Base-by-base conservation (phyloP, 2,329 filamentous ascomycete genomes). In the Fusarium longipes region DNA sequence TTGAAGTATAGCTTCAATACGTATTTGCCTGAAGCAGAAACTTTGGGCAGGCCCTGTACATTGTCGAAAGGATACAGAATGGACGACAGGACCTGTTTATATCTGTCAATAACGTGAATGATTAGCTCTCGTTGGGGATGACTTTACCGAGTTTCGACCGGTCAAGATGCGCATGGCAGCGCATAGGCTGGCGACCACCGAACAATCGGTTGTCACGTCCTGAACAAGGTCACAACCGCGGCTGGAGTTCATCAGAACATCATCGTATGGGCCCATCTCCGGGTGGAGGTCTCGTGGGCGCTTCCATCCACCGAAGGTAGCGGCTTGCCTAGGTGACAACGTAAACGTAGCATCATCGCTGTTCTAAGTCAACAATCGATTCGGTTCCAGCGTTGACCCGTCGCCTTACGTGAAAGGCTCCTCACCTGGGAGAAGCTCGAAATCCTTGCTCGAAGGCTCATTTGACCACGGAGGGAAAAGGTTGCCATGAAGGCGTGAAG, bases 1-100 rank as follows among this genome's bases (percentile, higher is more conserved):
- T 99, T 99, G 81, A 99, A 98, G 75, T 97, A 91, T 73, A 99
- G 87, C n/a, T 91, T 89, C 54, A 97, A 89, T 14, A 97, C 83
- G 73, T 99, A 99, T 79, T 94, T 97, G 18, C 96, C 95, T 61
- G 90, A 96, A 6, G 84, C 79, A 2, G 95, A 97, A 4, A 91
- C 76, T 20, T 79, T 79, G 1, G 93, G 92, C 8, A 81, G 80
- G 12, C 82, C 80, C 10, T 81, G 82, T 5, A 82, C 75, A 36
- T 84, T 78, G 70, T 96, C 87, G 72, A 89, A 93, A 0, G 96
- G 96, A 74, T 91, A 91, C 63, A 97, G 85, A 29, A 92, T 85
- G 6, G 88, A 87, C 2, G 88, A 84, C 20, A 96, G 85, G 32
- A 95, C 84, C 89, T 93, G 54, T 22, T 15, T 6, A 39, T 17